Evolutionary conservation across 495 filamentous ascomycete genomes (phyloP), one percentile per base, ranked within the genome.

Genomic region (Trichoderma reesei): DNA sequence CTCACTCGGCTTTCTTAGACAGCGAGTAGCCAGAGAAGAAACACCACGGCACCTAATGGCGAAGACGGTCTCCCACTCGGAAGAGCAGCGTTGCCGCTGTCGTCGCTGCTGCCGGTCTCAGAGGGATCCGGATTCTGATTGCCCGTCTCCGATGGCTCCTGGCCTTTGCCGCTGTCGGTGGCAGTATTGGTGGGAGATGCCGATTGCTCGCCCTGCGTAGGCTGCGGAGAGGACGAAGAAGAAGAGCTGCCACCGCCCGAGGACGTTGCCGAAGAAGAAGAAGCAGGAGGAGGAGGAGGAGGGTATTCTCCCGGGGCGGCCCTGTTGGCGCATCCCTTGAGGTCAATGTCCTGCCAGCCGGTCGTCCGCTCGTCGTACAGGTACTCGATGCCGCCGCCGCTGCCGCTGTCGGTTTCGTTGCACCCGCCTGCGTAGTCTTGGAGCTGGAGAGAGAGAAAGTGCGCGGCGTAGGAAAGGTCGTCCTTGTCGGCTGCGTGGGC

Each of bases 391-490:
- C 34, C 8, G 13, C n/a, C 38, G 5, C 41, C 61, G 6, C 11
- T 31, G n/a, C 5, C 8, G 13, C n/a, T n/a, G n/a, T n/a, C n/a
- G n/a, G 37, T 59, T 8, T 59, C 54, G 38, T 41, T 26, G 37
- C 36, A 56, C n/a, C 48, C 44, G 26, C 54, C 54, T 10, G 48
- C 44, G 39, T 65, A 65, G 63, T 65, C 63, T 13, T 60, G 54
- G 62, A 89, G 78, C 56, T 76, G 74, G 41, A 89, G 82, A 41
- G 73, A 79, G 73, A 85, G 76, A 54, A 91, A 81, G 67, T 79
- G 81, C 85, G 89, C 89, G 65, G 79, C 84, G 72, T 84, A 92
- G 1, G 89, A 88, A n/a, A n/a, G n/a, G n/a, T n/a, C n/a, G 41
- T 72, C 82, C 26, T 78, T 68, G 51, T 74, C 73, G 26, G 51